These are phyloP conservation scores for Diaporthe amygdali DNA, from an alignment of 2,329 filamentous ascomycete species.

Conservation along the genomic window DNA sequence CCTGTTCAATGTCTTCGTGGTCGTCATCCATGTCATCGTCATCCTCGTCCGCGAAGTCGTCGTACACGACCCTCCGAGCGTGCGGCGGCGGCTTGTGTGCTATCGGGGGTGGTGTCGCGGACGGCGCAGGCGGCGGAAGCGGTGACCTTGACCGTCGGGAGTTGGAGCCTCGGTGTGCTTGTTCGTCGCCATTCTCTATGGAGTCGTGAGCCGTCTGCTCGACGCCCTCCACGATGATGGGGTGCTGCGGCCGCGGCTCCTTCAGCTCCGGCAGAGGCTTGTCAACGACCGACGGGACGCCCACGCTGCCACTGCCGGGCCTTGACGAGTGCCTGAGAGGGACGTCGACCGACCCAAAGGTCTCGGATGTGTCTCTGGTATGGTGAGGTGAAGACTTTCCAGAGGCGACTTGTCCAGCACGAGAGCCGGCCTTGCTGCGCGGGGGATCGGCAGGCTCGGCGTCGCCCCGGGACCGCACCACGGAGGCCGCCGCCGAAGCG, in stretches of 20 bases:
- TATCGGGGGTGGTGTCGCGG: constrained; percentile 19
- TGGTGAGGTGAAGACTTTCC: not conserved
- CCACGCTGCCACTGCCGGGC: not conserved
- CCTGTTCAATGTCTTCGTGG: not conserved
- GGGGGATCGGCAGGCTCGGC: not conserved
- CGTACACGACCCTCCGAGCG: constrained; percentile 7
- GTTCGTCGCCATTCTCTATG: not conserved
- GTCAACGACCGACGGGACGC: constrained; percentile 2
- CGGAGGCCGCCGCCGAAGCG: not conserved
- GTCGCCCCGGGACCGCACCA: not conserved
- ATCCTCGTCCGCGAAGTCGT: constrained; percentile 11
- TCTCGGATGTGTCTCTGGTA: not conserved
- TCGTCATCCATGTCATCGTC: not conserved
- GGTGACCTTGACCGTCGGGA: not conserved
- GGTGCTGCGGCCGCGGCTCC: constrained; percentile 4
- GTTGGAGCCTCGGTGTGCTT: not conserved
- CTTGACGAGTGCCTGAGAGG: constrained; percentile 19
- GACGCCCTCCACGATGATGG: constrained; percentile 4
- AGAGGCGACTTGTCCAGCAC: not conserved
- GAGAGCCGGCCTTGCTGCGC: not conserved
- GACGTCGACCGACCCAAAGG: not conserved
- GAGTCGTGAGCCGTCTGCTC: not conserved
- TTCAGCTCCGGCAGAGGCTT: not conserved
- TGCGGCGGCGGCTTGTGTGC: not conserved
- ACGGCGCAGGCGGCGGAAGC: not conserved